Conservation (phyloP, 805 yeast species). For the Huiozyma naganishii region DNA sequence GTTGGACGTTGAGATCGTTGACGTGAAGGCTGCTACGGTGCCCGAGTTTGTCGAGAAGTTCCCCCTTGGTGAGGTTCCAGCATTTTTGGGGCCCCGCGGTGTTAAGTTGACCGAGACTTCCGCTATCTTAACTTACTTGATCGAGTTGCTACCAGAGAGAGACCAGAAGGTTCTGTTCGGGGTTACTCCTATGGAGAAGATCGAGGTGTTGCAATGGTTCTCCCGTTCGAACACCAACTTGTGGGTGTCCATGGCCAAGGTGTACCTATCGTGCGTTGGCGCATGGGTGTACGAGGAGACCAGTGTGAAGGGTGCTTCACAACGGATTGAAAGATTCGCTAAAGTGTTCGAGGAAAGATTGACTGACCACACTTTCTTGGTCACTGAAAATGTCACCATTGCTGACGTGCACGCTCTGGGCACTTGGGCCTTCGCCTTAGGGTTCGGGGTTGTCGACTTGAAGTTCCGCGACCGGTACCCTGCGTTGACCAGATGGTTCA, state of each 20-base stretch:
- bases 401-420: constrained; percentile 21
- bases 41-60: constrained; percentile 35
- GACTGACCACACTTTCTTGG: constrained; percentile 56
- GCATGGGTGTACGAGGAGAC: constrained; percentile 71
- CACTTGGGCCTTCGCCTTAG: constrained; percentile 27
- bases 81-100: constrained; percentile 65
- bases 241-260: constrained; percentile 34
- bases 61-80: constrained; percentile 59
- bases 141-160: constrained; percentile 26
- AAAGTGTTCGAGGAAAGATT: constrained; percentile 46
- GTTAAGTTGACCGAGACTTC: constrained; percentile 58
- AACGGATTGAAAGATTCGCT: constrained; percentile 31
- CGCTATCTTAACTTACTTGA: constrained; percentile 30
- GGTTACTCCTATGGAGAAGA: constrained; percentile 50
- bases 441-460: constrained; percentile 41
- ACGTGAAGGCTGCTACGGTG: constrained; percentile 26
- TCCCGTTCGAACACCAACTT: constrained; percentile 67
- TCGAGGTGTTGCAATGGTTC: constrained; percentile 57
- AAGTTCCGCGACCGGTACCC: constrained; percentile 59
- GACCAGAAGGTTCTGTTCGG: constrained; percentile 42
- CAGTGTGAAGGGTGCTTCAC: constrained; percentile 37
- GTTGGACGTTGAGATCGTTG: constrained; percentile 46
- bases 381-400: constrained; percentile 52
- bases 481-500: constrained; percentile 60
- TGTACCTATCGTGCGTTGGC: constrained; percentile 52